Percentiles rank a stretch among this genome's conserved stretches.
These are phyloP conservation scores for Exobasidium rhododendri DNA, from an alignment of 1,284 basidiomycete genomes.

Conservation along the genomic window DNA sequence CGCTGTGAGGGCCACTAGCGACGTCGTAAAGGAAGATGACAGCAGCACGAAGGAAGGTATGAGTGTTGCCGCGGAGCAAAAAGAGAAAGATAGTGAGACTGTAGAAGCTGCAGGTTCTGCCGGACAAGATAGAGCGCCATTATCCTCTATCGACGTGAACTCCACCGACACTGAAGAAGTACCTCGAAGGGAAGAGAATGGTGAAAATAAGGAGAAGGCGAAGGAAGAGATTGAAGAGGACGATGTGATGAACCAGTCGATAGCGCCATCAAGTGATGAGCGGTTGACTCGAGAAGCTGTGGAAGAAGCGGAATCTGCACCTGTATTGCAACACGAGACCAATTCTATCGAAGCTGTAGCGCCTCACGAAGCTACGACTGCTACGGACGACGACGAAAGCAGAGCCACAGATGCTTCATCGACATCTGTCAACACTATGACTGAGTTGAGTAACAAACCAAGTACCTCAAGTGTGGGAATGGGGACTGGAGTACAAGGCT, in stretches of 20 bases:
- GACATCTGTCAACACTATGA: not conserved
- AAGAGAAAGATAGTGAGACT: too few relatives aligned
- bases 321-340: not conserved
- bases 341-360: not conserved
- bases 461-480: slow-evolving; percentile 6
- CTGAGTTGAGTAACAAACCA: not conserved
- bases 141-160: not conserved
- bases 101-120: too few relatives aligned
- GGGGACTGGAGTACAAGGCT: slow-evolving; percentile 1
- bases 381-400: slow-evolving; percentile 11
- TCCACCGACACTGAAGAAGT: not conserved
- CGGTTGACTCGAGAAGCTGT: not conserved
- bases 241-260: slow-evolving; percentile 11
- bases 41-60: not conserved
- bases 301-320: not conserved
- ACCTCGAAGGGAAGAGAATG: too few relatives aligned
- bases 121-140: not conserved
- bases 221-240: slow-evolving; percentile 4
- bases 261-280: slow-evolving; percentile 10
- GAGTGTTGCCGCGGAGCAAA: not conserved
- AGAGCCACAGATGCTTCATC: not conserved
- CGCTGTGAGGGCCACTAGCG: not conserved
- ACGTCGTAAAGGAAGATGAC: too few relatives aligned
- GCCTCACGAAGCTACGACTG: not conserved
- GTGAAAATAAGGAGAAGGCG: not conserved